Evolutionary conservation across 176 grass and related monocot species (phyloP).

Genomic region (Hyparrhenia diplandra): DNA sequence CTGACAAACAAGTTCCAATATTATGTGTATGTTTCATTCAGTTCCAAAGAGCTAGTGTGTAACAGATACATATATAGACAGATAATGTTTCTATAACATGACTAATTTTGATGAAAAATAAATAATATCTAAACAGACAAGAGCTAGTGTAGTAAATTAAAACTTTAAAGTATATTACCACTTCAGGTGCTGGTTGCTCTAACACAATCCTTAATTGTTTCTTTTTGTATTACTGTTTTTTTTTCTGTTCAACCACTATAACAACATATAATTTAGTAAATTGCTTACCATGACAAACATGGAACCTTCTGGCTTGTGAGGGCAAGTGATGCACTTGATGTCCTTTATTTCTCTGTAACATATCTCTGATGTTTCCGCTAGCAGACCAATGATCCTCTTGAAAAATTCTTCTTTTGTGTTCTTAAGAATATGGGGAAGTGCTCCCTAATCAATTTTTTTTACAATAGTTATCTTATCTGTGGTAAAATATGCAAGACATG

Average conservation of each 20-base stretch:
- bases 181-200: background rate
- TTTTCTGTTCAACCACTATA: background rate
- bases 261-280: background rate
- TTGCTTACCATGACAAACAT: background rate
- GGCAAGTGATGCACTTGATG: background rate
- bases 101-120: background rate
- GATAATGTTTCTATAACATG: background rate
- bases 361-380: background rate
- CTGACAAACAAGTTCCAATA: background rate
- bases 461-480: background rate
- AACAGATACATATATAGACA: background rate
- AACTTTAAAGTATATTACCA: background rate
- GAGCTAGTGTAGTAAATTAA: background rate
- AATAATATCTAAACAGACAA: background rate
- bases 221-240: background rate
- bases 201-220: background rate
- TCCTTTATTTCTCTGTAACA: background rate
- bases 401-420: constrained; percentile 74
- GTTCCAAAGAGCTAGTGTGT: background rate
- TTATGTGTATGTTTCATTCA: background rate
- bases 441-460: constrained; percentile 30
- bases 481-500: background rate
- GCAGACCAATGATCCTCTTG: constrained; percentile 32
- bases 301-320: background rate
- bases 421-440: constrained; percentile 60